Base-by-base conservation (phyloP, 2,329 filamentous ascomycete genomes). In the Exophiala lecanii-corni region DNA sequence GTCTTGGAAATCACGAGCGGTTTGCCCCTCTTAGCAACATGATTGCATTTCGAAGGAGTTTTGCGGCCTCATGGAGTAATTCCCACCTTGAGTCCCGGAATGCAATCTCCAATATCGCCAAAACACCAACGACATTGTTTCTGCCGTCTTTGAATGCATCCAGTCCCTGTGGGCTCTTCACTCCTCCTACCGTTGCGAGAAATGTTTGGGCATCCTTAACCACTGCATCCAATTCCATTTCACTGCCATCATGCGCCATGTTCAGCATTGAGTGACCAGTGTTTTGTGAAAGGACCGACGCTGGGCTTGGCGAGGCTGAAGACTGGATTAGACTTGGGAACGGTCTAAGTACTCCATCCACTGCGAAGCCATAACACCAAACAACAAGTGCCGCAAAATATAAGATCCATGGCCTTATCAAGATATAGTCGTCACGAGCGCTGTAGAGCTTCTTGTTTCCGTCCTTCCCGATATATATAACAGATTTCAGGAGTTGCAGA, bases 321-420 rank as follows among this genome's bases (percentile, higher is more conserved):
- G 43, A 30, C 36, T 51, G 49, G 15, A 51, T 34, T 15, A 46
- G 37, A 21, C 40, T 62, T 9, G 65, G 55, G 3, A 67, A 61
- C 3, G 64, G 66, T 5, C 74, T 68, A 42, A 86, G 78, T 0
- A 87, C 77, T 0, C 91, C 91, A 55, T 97, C 91, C 18, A 94
- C 69, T 0, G 91, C 89, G 60, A 82, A 95, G 2, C 89, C 91
- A 57, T 96, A 97, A 44, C 81, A 87, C 91, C 91, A 97, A 1
- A 97, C 86, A 16, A 95, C 87, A 10, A 97, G 74, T 1, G 82
- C 82, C 1, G 92, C 87, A 60, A 94, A 94, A 65, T 96, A 98
- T 39, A 97, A 72, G 10, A 95, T 87, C 91, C 92, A 97, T 0
- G 91, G 87, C n/a, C 92, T 75, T 59, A 97, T 94, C 47, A 97